Conservation (phyloP, 768 basidiomycete species). For the Suillus decipiens region DNA sequence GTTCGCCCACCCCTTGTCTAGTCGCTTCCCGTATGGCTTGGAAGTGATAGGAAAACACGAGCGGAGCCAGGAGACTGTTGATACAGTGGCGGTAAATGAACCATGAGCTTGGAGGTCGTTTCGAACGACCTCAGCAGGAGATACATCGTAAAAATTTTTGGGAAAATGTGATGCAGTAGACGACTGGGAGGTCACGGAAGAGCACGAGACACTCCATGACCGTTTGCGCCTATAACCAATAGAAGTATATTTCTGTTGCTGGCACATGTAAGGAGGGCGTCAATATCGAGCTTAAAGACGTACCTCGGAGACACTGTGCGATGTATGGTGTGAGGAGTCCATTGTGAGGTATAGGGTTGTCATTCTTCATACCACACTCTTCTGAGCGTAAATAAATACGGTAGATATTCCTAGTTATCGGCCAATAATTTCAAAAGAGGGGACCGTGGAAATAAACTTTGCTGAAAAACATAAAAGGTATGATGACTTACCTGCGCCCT, state of each 20-base stretch:
- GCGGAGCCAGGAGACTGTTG: slow-evolving; percentile 35
- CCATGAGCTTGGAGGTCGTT: slow-evolving; percentile 33
- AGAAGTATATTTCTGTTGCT: neutral
- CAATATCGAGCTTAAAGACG: too few relatives aligned
- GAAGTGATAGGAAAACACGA: slow-evolving; percentile 19
- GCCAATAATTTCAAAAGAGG: neutral
- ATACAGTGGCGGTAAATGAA: slow-evolving; percentile 41
- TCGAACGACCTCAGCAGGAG: slow-evolving; percentile 24
- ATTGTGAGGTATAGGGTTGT: neutral
- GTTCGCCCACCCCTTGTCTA: slow-evolving; percentile 3
- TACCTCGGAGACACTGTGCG: neutral
- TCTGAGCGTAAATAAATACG: neutral
- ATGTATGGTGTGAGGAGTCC: neutral
- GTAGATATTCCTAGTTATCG: neutral
- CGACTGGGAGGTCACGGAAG: slow-evolving; percentile 25
- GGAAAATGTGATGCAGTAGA: slow-evolving; percentile 27
- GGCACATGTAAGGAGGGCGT: neutral
- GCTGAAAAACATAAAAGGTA: neutral
- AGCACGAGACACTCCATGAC: slow-evolving; percentile 23
- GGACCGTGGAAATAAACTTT: neutral
- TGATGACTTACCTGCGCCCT: neutral
- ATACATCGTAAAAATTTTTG: slow-evolving; percentile 23
- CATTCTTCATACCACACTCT: neutral
- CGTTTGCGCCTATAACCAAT: slow-evolving; percentile 4
- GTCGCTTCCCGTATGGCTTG: slow-evolving; percentile 11